phyloP scores from a whole-genome alignment of 1,139 yeast genomes.

The Eremothecium coryli region DNA sequence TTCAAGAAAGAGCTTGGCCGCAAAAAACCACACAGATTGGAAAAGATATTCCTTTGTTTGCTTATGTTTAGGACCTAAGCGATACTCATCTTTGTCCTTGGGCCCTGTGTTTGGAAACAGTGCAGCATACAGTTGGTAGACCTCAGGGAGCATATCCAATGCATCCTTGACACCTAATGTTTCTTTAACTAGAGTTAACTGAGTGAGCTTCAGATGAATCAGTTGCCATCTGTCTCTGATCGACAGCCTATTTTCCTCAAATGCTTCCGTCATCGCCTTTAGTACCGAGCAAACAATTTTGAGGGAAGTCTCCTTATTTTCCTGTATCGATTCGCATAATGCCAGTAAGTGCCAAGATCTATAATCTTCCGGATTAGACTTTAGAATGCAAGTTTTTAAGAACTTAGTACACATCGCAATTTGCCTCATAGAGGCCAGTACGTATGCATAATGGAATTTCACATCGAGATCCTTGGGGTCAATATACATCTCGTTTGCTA shows the following conservation, averaged over 20 bases:
- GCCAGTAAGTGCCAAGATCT: slow-evolving; percentile 46
- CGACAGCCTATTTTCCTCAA: slow-evolving; percentile 16
- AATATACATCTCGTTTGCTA: slow-evolving; percentile 24
- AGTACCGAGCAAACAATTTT: slow-evolving; percentile 38
- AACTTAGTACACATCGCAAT: slow-evolving; percentile 32
- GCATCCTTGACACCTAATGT: slow-evolving; percentile 53
- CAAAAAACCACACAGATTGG: slow-evolving; percentile 68
- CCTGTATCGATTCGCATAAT: slow-evolving; percentile 43
- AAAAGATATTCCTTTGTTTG: slow-evolving; percentile 33
- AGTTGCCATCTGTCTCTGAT: slow-evolving; percentile 44
- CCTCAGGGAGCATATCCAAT: slow-evolving; percentile 55
- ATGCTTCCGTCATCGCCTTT: slow-evolving; percentile 24
- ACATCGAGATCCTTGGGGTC: slow-evolving; percentile 11
- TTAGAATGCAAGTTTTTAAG: slow-evolving; percentile 31
- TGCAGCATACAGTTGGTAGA: slow-evolving; percentile 51
- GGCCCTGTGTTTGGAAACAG: slow-evolving; percentile 35
- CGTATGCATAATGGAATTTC: slow-evolving; percentile 32
- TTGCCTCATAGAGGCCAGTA: slow-evolving; percentile 31
- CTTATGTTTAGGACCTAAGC: slow-evolving; percentile 14
- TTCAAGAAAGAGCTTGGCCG: slow-evolving; percentile 55
- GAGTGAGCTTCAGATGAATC: slow-evolving; percentile 67
- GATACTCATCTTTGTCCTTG: slow-evolving; percentile 19
- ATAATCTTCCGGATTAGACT: slow-evolving; percentile 34
- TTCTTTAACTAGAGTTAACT: slow-evolving; percentile 60
- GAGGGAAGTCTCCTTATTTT: slow-evolving; percentile 39